Percentiles rank a stretch among this genome's conserved stretches.
Evolutionary conservation across 306 rosid species (phyloP).

Genomic region (Mucuna pruriens): DNA sequence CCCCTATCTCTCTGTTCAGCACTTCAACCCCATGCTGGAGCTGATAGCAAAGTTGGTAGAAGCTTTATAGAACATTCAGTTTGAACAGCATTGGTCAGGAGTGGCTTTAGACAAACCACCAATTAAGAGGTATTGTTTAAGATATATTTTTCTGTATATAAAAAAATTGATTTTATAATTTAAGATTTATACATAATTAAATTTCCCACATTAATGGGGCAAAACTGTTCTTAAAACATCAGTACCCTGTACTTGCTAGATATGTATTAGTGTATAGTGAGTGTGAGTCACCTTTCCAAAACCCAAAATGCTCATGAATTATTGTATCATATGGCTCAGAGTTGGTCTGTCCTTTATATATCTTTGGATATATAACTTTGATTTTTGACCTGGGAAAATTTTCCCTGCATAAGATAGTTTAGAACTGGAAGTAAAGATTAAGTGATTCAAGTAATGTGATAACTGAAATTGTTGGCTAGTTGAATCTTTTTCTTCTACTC

Average conservation of each 20-base stretch:
- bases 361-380: not conserved
- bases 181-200: not conserved
- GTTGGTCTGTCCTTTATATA: not conserved
- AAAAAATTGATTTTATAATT: not conserved
- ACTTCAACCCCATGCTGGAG: not conserved
- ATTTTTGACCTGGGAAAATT: not conserved
- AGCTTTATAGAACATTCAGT: not conserved
- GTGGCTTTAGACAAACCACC: not conserved
- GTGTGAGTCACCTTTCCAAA: not conserved
- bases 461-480: not conserved
- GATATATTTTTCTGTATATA: not conserved
- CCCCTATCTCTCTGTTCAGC: not conserved
- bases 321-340: not conserved
- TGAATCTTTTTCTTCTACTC: conserved; percentile 13
- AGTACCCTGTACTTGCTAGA: not conserved
- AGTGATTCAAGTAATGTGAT: not conserved
- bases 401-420: not conserved
- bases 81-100: not conserved
- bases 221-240: not conserved
- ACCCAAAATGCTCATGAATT: not conserved
- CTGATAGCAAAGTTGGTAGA: not conserved
- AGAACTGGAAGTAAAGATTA: not conserved
- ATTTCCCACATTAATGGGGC: not conserved
- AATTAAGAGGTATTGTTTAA: not conserved
- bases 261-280: not conserved